These are phyloP conservation scores for Phytopythium oedochilum DNA, from an alignment of 352 stramenopile genomes.

Conservation along the genomic window DNA sequence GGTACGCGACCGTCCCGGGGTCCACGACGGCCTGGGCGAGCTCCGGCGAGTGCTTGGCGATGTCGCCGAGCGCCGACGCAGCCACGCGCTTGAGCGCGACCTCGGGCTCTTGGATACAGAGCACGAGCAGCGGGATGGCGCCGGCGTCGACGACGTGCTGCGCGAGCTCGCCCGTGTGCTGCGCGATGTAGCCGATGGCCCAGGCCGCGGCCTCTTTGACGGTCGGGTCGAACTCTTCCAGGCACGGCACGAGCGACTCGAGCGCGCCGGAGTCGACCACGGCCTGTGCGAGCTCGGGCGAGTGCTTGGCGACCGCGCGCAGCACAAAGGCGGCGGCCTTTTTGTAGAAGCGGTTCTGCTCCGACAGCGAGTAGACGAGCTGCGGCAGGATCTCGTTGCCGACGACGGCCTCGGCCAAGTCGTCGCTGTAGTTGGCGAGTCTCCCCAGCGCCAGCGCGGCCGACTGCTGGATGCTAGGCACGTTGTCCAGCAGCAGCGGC, in stretches of 20 bases:
- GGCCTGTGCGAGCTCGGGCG: slow-evolving; percentile 91
- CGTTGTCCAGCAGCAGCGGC: slow-evolving; percentile 92
- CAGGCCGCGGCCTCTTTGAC: slow-evolving; percentile 94
- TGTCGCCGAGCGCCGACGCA: slow-evolving; percentile 90
- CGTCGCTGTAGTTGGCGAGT: slow-evolving; percentile 94
- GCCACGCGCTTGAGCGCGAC: slow-evolving; percentile 94
- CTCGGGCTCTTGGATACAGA: slow-evolving; percentile 95
- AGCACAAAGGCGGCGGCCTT: slow-evolving; percentile 94
- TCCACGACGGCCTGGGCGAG: slow-evolving; percentile 93
- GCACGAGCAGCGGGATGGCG: slow-evolving; percentile 90
- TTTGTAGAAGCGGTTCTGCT: slow-evolving; percentile 96
- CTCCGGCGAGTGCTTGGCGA: slow-evolving; percentile 94
- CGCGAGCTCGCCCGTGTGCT: slow-evolving; percentile 92
- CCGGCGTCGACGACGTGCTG: slow-evolving; percentile 93
- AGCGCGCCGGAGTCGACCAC: slow-evolving; percentile 92
- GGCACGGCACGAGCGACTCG: slow-evolving; percentile 89
- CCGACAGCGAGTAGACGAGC: slow-evolving; percentile 94
- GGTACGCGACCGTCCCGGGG: slow-evolving; percentile 89
- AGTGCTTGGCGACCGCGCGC: slow-evolving; percentile 93
- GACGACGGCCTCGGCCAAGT: slow-evolving; percentile 92
- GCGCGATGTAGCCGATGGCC: slow-evolving; percentile 95
- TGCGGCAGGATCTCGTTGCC: slow-evolving; percentile 96
- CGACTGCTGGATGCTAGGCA: slow-evolving; percentile 94
- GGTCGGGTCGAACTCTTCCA: slow-evolving; percentile 95
- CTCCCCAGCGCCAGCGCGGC: slow-evolving; percentile 90